A percentile compares a stretch with the other conserved stretches of the same genome.
Evolutionary conservation across 2,329 filamentous ascomycete species (phyloP).

Genomic region (Calonectria crousiana): DNA sequence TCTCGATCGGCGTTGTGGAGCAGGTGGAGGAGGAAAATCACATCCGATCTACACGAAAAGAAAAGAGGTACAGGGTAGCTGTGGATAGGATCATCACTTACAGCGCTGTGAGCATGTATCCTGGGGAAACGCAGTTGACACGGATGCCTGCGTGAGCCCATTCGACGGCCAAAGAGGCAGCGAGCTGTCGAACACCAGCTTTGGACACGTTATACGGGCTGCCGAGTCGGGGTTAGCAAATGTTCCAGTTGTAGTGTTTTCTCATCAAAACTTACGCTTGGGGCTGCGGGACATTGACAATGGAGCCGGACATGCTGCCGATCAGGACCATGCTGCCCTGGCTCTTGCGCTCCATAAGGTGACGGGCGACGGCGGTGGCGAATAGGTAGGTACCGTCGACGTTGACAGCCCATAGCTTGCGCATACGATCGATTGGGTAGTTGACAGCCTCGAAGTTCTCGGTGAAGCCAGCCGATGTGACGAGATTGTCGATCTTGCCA

Average conservation of each 20-base stretch:
- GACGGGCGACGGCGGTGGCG: constrained; percentile 85
- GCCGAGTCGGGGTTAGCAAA: not conserved
- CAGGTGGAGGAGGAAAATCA: not conserved
- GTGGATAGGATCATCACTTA: constrained; percentile 60
- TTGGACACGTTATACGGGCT: constrained; percentile 93
- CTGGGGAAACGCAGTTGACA: constrained; percentile 94
- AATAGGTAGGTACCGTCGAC: constrained; percentile 94
- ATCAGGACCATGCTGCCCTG: constrained; percentile 93
- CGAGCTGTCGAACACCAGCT: constrained; percentile 90
- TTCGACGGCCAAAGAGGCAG: constrained; percentile 89
- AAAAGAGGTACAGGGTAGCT: not conserved
- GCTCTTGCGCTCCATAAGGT: constrained; percentile 85
- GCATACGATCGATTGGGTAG: constrained; percentile 90
- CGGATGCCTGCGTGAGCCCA: constrained; percentile 91
- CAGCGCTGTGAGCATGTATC: constrained; percentile 96
- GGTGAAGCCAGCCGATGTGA: constrained; percentile 96
- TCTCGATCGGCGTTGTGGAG: constrained; percentile 23
- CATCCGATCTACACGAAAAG: not conserved
- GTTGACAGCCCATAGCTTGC: constrained; percentile 95
- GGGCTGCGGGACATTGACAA: constrained; percentile 96
- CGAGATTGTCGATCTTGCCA: constrained; percentile 88
- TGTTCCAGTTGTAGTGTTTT: not conserved
- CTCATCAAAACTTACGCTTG: constrained; percentile 70
- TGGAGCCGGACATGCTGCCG: constrained; percentile 92
- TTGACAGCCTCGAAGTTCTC: constrained; percentile 94